Conservation (phyloP, 1,284 basidiomycete genomes). For the Rhodotorula sp. region DNA sequence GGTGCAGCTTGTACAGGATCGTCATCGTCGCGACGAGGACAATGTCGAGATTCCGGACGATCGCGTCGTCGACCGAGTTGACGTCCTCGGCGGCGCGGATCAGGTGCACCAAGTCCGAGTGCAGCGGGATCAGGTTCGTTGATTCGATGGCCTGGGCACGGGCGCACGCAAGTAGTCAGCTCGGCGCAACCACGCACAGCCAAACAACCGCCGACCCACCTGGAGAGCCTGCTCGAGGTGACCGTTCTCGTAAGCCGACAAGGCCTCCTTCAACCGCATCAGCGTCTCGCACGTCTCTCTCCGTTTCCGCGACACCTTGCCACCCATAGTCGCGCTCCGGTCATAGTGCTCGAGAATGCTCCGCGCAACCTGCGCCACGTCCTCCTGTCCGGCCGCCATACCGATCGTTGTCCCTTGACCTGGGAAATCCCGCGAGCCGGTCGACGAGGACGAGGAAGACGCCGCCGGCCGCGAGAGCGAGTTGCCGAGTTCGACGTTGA, state of each 20-base stretch:
- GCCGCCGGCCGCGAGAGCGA: slow-evolving; percentile 63
- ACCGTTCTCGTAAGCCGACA: slow-evolving; percentile 70
- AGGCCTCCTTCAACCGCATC: slow-evolving; percentile 76
- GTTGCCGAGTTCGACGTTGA: slow-evolving; percentile 85
- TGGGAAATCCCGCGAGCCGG: slow-evolving; percentile 6
- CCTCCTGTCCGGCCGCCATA: slow-evolving; percentile 63
- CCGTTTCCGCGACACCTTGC: slow-evolving; percentile 73
- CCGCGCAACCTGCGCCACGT: slow-evolving; percentile 72
- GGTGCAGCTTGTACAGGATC: slow-evolving; percentile 74
- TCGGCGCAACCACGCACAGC: not conserved
- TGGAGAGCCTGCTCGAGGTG: slow-evolving; percentile 75
- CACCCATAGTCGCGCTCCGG: slow-evolving; percentile 68
- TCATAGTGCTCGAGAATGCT: slow-evolving; percentile 87
- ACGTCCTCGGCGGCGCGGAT: slow-evolving; percentile 87
- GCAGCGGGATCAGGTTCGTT: slow-evolving; percentile 81
- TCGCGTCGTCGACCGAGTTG: slow-evolving; percentile 75
- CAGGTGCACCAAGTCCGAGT: slow-evolving; percentile 78
- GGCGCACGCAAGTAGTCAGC: not conserved
- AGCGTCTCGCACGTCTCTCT: slow-evolving; percentile 63
- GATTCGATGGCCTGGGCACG: slow-evolving; percentile 71
- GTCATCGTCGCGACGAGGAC: slow-evolving; percentile 94
- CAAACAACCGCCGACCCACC: slow-evolving; percentile 53
- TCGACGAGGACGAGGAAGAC: slow-evolving; percentile 24
- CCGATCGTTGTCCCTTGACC: slow-evolving; percentile 32
- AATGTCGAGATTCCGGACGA: slow-evolving; percentile 84